These are phyloP conservation scores for Fusarium sp. DNA, from an alignment of 2,329 filamentous ascomycete genomes.

Conservation along the genomic window DNA sequence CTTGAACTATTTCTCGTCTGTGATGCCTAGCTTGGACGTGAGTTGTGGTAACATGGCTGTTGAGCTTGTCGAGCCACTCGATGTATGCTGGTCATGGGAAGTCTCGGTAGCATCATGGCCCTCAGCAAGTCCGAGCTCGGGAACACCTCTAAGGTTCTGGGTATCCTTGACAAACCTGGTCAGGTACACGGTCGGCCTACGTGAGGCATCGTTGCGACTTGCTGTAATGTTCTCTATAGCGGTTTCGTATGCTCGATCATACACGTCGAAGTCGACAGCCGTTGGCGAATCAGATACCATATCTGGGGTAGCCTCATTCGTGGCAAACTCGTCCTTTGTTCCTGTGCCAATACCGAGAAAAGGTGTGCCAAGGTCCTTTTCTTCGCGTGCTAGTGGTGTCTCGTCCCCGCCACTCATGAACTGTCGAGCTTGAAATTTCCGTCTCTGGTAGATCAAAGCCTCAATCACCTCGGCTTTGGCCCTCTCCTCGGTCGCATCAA, in stretches of 20 bases:
- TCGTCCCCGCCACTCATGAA: conserved; percentile 56
- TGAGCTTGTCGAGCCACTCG: conserved; percentile 25
- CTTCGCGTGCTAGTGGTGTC: conserved; percentile 62
- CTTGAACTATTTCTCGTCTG: conserved; percentile 17
- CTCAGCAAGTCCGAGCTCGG: conserved; percentile 44
- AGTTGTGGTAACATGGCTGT: conserved; percentile 36
- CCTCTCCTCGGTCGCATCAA: conserved; percentile 45
- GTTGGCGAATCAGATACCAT: conserved; percentile 85
- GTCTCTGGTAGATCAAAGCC: conserved; percentile 58
- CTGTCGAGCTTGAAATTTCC: conserved; percentile 50
- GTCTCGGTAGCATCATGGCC: conserved; percentile 25
- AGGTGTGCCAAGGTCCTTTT: conserved; percentile 67
- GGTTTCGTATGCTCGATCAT: conserved; percentile 82
- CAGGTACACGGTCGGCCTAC: conserved; percentile 58
- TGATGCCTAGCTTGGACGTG: conserved; percentile 35
- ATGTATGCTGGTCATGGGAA: conserved; percentile 12
- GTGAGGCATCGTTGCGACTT: conserved; percentile 46
- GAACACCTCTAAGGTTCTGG: conserved; percentile 51
- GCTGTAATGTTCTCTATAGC: conserved; percentile 77
- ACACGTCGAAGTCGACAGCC: conserved; percentile 85
- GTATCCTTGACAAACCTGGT: conserved; percentile 59
- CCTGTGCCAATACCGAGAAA: conserved; percentile 82
- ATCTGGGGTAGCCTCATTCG: conserved; percentile 52
- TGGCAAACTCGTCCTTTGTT: conserved; percentile 57
- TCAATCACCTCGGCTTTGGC: conserved; percentile 60